Evolutionary conservation across 108 stramenopile genomes (phyloP).

Genomic region (Cyclotella kingstonii): DNA sequence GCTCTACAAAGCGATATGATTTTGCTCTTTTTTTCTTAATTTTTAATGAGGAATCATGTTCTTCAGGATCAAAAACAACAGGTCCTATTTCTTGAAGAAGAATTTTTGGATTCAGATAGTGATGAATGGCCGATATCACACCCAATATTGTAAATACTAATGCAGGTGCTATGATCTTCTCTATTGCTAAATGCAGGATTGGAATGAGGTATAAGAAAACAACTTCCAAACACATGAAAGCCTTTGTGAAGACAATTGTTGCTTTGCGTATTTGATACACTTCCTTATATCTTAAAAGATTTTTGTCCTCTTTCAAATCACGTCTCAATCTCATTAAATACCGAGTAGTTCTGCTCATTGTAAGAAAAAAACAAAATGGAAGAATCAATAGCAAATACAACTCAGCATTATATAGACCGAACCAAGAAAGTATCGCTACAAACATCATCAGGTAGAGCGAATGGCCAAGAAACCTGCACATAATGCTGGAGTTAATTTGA

Average conservation of each 20-base stretch:
- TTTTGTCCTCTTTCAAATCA: slow-evolving; percentile 13
- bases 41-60: background rate
- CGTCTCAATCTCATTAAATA: slow-evolving; percentile 1
- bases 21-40: slow-evolving; percentile 19
- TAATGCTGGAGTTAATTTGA: slow-evolving; percentile 35
- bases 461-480: slow-evolving; percentile 23
- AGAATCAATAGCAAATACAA: slow-evolving; percentile 8
- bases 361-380: background rate
- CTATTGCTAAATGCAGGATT: slow-evolving; percentile 10
- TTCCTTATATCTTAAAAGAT: slow-evolving; percentile 24
- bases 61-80: slow-evolving; percentile 1
- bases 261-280: slow-evolving; percentile 27
- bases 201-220: slow-evolving; percentile 45
- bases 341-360: slow-evolving; percentile 4
- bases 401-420: slow-evolving; percentile 6
- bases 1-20: slow-evolving; percentile 16
- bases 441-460: slow-evolving; percentile 23
- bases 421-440: slow-evolving; percentile 20
- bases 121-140: slow-evolving; percentile 13
- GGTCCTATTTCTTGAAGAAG: slow-evolving; percentile 22
- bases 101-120: slow-evolving; percentile 33
- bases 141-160: slow-evolving; percentile 30
- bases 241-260: slow-evolving; percentile 32
- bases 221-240: slow-evolving; percentile 39
- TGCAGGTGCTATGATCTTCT: slow-evolving; percentile 19